Conservation (phyloP, 2,329 filamentous ascomycete genomes). For the Pseudocercospora musae region DNA sequence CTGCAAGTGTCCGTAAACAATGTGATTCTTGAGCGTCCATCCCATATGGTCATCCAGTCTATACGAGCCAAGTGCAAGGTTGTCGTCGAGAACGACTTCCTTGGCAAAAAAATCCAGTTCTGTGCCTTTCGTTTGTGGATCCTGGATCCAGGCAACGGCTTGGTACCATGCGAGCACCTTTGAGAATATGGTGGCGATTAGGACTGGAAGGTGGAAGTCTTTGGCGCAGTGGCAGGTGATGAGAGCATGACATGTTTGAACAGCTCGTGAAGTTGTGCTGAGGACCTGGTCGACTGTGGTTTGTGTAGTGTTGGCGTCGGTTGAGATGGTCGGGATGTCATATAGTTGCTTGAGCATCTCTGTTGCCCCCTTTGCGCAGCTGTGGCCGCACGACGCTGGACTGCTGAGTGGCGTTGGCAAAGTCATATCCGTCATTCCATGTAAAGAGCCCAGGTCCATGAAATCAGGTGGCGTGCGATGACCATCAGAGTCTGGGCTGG, state of each 20-base stretch:
- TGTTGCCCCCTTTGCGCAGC: constrained; percentile 16
- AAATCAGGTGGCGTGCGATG: not conserved
- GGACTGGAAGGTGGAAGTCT: constrained; percentile 18
- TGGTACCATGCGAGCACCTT: constrained; percentile 22
- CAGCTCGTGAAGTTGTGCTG: constrained; percentile 11
- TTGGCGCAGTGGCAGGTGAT: constrained; percentile 18
- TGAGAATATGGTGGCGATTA: constrained; percentile 15
- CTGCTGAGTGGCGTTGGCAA: constrained; percentile 1
- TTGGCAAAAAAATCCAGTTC: not conserved
- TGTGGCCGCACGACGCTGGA: constrained; percentile 2
- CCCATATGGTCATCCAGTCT: constrained; percentile 16
- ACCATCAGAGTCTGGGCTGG: constrained; percentile 9
- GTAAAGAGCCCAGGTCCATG: not conserved
- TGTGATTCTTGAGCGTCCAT: constrained; percentile 20
- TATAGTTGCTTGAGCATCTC: constrained; percentile 19
- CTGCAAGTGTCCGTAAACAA: constrained; percentile 20
- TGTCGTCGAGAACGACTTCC: constrained; percentile 20
- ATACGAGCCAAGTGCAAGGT: constrained; percentile 12
- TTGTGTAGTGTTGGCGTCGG: constrained; percentile 12
- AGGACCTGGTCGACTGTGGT: constrained; percentile 19
- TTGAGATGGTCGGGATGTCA: constrained; percentile 14
- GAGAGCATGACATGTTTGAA: constrained; percentile 17
- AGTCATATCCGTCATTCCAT: constrained; percentile 2
- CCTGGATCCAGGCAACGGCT: constrained; percentile 15
- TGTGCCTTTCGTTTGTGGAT: not conserved